A percentile compares a stretch with the other conserved stretches of the same genome.
Conservation (phyloP, 805 yeast genomes). For the Vanderwaltozyma tropicalis region DNA sequence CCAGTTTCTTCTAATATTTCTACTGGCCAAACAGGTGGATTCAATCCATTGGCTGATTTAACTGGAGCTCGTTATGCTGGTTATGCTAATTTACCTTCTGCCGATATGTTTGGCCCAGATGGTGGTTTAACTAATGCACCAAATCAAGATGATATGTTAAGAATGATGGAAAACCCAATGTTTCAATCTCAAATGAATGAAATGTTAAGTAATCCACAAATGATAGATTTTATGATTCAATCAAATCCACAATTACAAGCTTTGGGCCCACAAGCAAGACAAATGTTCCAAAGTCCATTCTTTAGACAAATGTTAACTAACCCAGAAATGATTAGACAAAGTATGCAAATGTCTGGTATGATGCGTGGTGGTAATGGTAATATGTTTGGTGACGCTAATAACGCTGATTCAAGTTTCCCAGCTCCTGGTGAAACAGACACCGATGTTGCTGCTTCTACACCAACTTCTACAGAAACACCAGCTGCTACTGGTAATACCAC, state of each 20-base stretch:
- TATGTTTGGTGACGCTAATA: slow-evolving; percentile 16
- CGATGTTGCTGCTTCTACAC: slow-evolving; percentile 7
- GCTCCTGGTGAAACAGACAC: slow-evolving; percentile 36
- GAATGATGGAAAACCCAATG: slow-evolving; percentile 72
- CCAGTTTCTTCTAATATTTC: slow-evolving; percentile 61
- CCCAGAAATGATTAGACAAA: slow-evolving; percentile 75
- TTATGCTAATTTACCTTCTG: slow-evolving; percentile 69
- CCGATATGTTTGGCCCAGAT: slow-evolving; percentile 86
- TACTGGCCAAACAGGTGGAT: slow-evolving; percentile 72
- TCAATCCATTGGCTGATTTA: slow-evolving; percentile 82
- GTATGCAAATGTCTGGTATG: slow-evolving; percentile 63
- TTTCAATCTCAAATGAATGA: slow-evolving; percentile 75
- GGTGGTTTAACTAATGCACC: slow-evolving; percentile 56
- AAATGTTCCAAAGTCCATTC: slow-evolving; percentile 73
- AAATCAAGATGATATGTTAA: slow-evolving; percentile 60
- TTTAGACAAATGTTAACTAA: slow-evolving; percentile 72
- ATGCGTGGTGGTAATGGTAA: slow-evolving; percentile 24
- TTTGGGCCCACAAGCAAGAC: slow-evolving; percentile 84
- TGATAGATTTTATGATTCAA: slow-evolving; percentile 71
- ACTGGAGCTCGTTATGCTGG: slow-evolving; percentile 97
- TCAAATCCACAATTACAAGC: slow-evolving; percentile 76
- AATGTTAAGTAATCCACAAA: slow-evolving; percentile 77
- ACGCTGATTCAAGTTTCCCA: slow-evolving; percentile 33
- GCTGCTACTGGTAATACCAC: slow-evolving; percentile 13
- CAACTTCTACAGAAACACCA: slow-evolving; percentile 11